Percentiles rank a stretch among this genome's conserved stretches.
Evolutionary conservation across 305 asterid species (phyloP).

Genomic region (Salvia sclarea): DNA sequence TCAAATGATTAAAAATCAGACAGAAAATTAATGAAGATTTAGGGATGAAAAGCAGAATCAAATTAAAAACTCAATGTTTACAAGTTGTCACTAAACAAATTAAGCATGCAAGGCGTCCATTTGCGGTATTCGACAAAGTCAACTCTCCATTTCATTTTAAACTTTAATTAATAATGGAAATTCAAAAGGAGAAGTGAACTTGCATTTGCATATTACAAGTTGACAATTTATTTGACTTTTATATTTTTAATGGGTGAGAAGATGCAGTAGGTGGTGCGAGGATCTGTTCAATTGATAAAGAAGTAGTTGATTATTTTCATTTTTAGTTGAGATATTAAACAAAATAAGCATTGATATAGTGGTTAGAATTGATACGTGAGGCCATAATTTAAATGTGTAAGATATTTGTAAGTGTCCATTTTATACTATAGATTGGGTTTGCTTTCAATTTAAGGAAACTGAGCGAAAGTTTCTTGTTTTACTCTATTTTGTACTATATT

Average conservation of each 20-base stretch:
- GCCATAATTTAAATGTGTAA: neutral
- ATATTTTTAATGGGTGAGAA: constrained; percentile 13
- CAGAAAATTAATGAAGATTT: neutral
- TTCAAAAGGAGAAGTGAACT: constrained; percentile 20
- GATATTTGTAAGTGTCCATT: neutral
- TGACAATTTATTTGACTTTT: constrained; percentile 36
- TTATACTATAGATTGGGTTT: neutral
- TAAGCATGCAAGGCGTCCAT: constrained; percentile 8
- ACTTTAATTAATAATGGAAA: neutral
- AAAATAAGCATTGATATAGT: neutral
- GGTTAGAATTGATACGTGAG: neutral
- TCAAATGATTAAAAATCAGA: neutral
- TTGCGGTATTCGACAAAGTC: constrained; percentile 20
- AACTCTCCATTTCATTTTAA: constrained; percentile 1
- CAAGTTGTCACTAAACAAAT: constrained; percentile 2
- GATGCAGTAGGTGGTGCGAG: constrained; percentile 23
- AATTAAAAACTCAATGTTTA: constrained; percentile 1
- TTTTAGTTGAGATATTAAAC: neutral
- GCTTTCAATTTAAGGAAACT: neutral
- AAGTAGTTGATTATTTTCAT: neutral
- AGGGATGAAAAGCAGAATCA: neutral
- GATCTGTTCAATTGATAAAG: constrained; percentile 21
- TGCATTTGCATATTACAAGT: constrained; percentile 19
- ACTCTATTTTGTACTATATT: neutral
- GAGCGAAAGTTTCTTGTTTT: neutral